These are phyloP conservation scores for Drosera spatulata DNA, from an alignment of 179 eudicot genomes.

Conservation along the genomic window DNA sequence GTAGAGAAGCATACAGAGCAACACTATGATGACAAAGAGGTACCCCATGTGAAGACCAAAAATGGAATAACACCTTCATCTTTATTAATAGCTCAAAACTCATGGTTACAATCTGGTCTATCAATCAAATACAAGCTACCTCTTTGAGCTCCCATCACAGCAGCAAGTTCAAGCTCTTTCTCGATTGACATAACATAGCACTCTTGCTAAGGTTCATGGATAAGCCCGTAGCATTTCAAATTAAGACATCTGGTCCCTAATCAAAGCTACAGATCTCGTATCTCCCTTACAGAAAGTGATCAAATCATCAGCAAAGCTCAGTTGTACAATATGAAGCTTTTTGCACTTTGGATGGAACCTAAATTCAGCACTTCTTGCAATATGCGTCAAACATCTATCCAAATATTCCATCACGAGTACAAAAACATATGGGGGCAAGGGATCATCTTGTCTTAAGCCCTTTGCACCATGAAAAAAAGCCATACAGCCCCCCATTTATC, in stretches of 20 bases:
- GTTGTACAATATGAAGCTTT: neutral
- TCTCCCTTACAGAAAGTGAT: neutral
- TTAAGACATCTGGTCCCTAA: neutral
- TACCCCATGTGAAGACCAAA: no score
- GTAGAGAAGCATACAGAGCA: no score
- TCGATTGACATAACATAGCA: no score
- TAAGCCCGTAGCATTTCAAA: neutral
- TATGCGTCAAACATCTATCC: neutral
- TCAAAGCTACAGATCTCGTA: neutral
- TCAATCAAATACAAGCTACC: no score
- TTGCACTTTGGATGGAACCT: neutral
- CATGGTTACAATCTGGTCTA: no score
- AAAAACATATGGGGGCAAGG: neutral
- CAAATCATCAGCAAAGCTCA: neutral
- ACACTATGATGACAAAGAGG: no score
- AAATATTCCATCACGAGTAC: slow-evolving; percentile 3
- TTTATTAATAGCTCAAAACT: no score
- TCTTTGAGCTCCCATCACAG: no score
- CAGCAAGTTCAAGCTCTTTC: no score
- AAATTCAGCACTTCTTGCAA: neutral
- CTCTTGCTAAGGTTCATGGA: neutral
- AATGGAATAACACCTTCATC: no score
- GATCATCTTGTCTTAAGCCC: neutral
- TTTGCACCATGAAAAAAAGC: neutral
- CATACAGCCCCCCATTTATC: neutral